Evolutionary conservation across 345 rosid genomes (phyloP), one percentile per base, ranked within the genome.

Genomic region (Toxicodendron radicans): DNA sequence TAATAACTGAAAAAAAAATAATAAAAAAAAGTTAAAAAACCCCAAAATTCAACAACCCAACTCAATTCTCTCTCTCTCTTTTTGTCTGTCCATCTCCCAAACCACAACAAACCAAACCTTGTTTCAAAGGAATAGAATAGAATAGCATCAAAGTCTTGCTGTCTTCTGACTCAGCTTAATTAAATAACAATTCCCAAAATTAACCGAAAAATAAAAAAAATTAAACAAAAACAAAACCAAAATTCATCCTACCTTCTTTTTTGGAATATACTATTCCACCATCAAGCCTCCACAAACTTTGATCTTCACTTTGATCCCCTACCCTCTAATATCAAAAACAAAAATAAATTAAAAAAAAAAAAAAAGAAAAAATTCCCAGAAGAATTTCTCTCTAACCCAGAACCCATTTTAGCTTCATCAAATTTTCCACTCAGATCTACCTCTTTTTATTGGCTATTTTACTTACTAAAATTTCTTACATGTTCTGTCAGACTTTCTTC

Each of bases 21-120:
- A 79, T 60, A 75, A 79, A 61, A 79, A 38, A 35, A 6, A 6
- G 6, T 38, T 5, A 5, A 5, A 38, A 38, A 38, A 38, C 7
- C 8, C 43, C 43, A 73, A 77, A 71, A 75, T 78, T 72, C 76
- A 68, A 75, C 75, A 68, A 20, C 73, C 52, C 77, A 74, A 54
- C 58, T 6, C 75, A 7, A 5, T 56, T 60, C 61, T 66, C 79
- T 75, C 33, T 73, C 41, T 51, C 54, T 68, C 53, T 41, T 63
- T 74, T 21, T 57, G 76, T 56, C 84, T 69, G 68, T 82, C 66
- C 82, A 75, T 85, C 88, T 81, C 81, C 79, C 77, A 71, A 77
- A 72, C 72, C 82, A 80, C 76, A 85, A 81, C 80, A 51, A 51
- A 51, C 54, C 54, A 38, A 70, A 1, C 27, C 5, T 21, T 12